Evolutionary conservation across 192 early-diverging fungal species (phyloP).

Genomic region (Umbelopsis sp.): DNA sequence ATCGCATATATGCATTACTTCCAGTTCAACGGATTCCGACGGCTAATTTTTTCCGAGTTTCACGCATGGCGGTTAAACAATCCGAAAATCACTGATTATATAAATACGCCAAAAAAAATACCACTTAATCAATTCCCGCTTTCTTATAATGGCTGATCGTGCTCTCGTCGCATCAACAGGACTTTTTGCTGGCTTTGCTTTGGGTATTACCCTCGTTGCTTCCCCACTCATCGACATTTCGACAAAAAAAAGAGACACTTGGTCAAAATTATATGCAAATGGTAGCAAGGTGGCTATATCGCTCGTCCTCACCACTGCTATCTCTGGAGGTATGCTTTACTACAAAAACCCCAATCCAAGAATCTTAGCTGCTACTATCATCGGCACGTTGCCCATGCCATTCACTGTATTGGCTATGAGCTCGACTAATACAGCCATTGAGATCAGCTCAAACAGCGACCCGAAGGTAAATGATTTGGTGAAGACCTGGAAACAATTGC

Average conservation of each 20-base stretch:
- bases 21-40: too few relatives aligned
- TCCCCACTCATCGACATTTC: background rate
- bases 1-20: too few relatives aligned
- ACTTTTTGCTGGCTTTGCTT: background rate
- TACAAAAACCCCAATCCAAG: background rate
- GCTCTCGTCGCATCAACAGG: slow-evolving; percentile 1
- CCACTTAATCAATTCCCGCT: too few relatives aligned
- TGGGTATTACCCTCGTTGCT: background rate
- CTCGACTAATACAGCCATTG: background rate
- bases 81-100: too few relatives aligned
- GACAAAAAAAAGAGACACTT: background rate
- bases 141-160: background rate
- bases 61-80: too few relatives aligned
- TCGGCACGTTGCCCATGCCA: background rate
- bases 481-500: background rate
- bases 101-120: too few relatives aligned
- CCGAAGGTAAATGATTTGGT: background rate
- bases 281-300: background rate
- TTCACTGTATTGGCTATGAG: background rate
- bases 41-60: too few relatives aligned
- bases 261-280: background rate
- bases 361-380: background rate
- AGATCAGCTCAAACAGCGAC: background rate
- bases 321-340: slow-evolving; percentile 1
- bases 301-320: background rate